Conservation (phyloP, 1,284 basidiomycete species). For the Fomitopsis schrenkii region DNA sequence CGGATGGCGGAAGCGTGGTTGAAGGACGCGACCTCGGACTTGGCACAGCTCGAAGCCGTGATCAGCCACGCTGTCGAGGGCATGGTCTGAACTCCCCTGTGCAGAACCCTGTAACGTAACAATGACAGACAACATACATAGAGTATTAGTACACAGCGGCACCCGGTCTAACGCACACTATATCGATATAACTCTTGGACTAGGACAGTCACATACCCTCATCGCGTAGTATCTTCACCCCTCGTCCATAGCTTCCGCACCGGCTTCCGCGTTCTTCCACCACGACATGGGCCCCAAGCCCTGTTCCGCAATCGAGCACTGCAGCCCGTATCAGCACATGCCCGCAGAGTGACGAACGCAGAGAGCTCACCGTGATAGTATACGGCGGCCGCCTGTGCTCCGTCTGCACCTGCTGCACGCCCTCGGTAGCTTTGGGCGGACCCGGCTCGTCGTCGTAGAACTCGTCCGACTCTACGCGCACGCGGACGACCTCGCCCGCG, state of each 20-base stretch:
- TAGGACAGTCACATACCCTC: not conserved
- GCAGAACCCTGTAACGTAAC: not conserved
- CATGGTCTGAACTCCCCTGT: not conserved
- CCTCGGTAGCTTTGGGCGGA: conserved; percentile 70
- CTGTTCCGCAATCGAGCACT: conserved; percentile 89
- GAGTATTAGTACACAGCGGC: not conserved
- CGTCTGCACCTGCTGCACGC: conserved; percentile 48
- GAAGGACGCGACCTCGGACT: not conserved
- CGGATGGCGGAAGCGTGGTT: not conserved
- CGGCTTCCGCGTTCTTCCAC: conserved; percentile 59
- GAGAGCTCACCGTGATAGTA: conserved; percentile 61
- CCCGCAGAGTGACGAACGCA: not conserved
- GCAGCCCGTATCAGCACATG: not conserved
- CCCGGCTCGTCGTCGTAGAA: conserved; percentile 93
- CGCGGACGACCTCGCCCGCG: conserved; percentile 77
- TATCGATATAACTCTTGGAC: not conserved
- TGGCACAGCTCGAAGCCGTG: not conserved
- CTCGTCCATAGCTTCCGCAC: conserved; percentile 36
- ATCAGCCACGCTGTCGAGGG: not conserved
- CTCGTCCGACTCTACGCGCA: conserved; percentile 84
- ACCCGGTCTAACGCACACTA: not conserved
- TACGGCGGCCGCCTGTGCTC: conserved; percentile 66
- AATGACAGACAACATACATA: not conserved
- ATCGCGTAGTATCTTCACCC: conserved; percentile 15
- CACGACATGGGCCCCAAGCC: conserved; percentile 77